phyloP scores from a whole-genome alignment of 345 rosid species.

The Combretum micranthum region DNA sequence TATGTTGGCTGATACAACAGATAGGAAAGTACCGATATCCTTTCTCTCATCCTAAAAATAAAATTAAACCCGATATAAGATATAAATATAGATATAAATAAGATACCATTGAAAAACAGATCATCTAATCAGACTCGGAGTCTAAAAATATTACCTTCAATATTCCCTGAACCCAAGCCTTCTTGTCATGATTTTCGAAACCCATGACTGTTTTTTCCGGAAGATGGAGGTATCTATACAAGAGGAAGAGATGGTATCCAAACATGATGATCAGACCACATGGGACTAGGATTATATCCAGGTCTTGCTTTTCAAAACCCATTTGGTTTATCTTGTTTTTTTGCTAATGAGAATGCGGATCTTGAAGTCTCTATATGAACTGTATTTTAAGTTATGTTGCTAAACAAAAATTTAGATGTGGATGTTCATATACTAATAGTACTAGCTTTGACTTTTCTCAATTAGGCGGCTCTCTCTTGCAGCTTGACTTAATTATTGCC shows the following conservation, averaged over 20 bases:
- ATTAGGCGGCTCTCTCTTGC: too few species aligned
- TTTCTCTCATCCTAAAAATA: slow-evolving; percentile 26
- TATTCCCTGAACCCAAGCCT: slow-evolving; percentile 71
- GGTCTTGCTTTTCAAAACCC: slow-evolving; percentile 38
- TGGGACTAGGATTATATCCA: slow-evolving; percentile 76
- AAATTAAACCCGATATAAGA: neutral
- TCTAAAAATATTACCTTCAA: slow-evolving; percentile 43
- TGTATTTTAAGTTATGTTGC: too few species aligned
- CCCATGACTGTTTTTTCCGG: slow-evolving; percentile 76
- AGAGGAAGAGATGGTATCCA: slow-evolving; percentile 56
- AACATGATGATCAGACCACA: slow-evolving; percentile 52
- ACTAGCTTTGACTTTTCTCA: too few species aligned
- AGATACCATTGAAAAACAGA: too few species aligned
- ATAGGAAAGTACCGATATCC: slow-evolving; percentile 29
- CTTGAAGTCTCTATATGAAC: too few species aligned
- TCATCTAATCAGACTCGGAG: too few species aligned
- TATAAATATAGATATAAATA: neutral
- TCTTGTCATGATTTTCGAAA: slow-evolving; percentile 62
- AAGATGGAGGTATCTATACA: slow-evolving; percentile 52
- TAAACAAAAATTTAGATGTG: too few species aligned
- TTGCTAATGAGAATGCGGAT: neutral
- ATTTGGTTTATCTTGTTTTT: neutral
- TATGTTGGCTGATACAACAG: slow-evolving; percentile 47
- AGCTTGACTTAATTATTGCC: too few species aligned
- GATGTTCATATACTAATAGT: too few species aligned